Evolutionary conservation across 768 basidiomycete genomes (phyloP).

Genomic region (Mycena olivaceomarginata): DNA sequence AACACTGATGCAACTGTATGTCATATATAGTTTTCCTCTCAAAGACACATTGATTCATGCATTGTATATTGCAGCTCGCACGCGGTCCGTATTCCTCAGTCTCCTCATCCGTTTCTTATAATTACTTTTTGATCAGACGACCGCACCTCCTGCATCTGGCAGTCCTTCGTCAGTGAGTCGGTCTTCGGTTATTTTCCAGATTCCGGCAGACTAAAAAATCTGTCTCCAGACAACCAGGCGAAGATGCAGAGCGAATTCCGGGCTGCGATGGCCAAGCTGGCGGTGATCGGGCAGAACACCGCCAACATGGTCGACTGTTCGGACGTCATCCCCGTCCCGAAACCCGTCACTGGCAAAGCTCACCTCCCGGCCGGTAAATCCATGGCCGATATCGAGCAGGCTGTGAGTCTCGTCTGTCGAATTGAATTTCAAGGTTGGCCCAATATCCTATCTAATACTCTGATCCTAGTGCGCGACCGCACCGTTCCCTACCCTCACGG

Average conservation of each 20-base stretch:
- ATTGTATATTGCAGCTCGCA: constrained; percentile 36
- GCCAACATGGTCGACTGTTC: constrained; percentile 57
- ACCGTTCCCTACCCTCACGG: too few relatives aligned
- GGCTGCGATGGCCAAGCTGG: constrained; percentile 57
- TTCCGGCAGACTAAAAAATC: not conserved
- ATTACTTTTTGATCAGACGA: constrained; percentile 41
- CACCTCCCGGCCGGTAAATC: constrained; percentile 48
- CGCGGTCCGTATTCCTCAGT: constrained; percentile 27
- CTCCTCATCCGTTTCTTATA: too few relatives aligned
- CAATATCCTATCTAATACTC: too few relatives aligned
- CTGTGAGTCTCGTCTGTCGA: not conserved
- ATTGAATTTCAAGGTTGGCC: too few relatives aligned
- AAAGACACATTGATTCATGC: too few relatives aligned
- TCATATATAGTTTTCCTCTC: not conserved
- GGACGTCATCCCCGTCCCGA: constrained; percentile 55
- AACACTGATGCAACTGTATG: constrained; percentile 42
- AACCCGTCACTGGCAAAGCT: constrained; percentile 40
- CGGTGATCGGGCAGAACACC: constrained; percentile 53
- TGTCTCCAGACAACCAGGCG: constrained; percentile 46
- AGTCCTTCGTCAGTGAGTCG: constrained; percentile 53
- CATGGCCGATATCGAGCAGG: constrained; percentile 48
- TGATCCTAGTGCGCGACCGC: too few relatives aligned
- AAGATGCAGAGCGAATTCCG: constrained; percentile 50
- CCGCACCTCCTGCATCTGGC: constrained; percentile 62
- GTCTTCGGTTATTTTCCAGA: not conserved